Evolutionary conservation across 2,329 filamentous ascomycete species (phyloP).

Genomic region (Aspergillus phoenicis): DNA sequence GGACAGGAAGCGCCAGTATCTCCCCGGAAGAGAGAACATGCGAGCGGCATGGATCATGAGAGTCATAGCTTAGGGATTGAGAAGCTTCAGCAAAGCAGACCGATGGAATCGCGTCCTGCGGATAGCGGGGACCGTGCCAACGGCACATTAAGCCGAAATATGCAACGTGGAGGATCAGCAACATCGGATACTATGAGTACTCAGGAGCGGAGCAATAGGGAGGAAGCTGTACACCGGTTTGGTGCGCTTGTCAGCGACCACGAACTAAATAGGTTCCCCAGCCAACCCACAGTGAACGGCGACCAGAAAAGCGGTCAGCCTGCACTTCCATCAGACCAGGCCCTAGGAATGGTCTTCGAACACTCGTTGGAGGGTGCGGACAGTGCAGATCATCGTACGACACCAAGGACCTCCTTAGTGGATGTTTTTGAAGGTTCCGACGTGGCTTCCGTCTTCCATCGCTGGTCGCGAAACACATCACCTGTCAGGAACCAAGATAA

Average conservation of each 20-base stretch:
- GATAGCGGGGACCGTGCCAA: neutral
- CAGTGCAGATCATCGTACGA: constrained; percentile 14
- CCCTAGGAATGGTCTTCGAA: constrained; percentile 24
- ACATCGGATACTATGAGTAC: neutral
- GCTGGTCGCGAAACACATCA: constrained; percentile 28
- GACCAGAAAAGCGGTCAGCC: constrained; percentile 20
- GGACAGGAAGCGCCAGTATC: neutral
- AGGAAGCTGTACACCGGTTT: neutral
- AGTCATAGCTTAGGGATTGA: neutral
- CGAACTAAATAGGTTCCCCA: neutral
- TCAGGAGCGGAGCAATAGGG: constrained; percentile 1
- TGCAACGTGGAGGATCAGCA: neutral
- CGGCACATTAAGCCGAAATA: neutral
- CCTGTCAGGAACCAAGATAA: constrained; percentile 29
- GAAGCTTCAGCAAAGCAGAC: neutral
- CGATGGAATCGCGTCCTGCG: neutral
- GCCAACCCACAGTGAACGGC: constrained; percentile 9
- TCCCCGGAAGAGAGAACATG: neutral
- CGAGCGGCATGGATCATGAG: neutral
- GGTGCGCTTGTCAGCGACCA: constrained; percentile 4
- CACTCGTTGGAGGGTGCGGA: constrained; percentile 16
- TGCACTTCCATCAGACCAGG: constrained; percentile 19
- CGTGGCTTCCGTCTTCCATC: constrained; percentile 26
- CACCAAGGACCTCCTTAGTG: constrained; percentile 28
- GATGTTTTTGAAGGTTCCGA: constrained; percentile 35